phyloP scores from a whole-genome alignment of 2,329 filamentous ascomycete genomes.

The Cadophora malorum region DNA sequence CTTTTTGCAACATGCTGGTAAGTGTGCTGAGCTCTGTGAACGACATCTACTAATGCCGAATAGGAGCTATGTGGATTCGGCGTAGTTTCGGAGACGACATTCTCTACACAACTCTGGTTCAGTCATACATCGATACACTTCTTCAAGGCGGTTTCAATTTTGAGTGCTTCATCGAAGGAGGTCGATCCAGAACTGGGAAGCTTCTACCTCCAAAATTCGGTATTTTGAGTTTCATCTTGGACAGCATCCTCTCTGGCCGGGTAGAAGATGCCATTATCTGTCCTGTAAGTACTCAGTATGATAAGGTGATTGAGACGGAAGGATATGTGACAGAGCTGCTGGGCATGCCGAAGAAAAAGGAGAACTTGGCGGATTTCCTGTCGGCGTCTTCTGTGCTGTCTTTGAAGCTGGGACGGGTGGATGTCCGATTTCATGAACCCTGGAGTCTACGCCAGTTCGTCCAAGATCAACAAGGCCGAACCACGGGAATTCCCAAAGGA shows the following conservation, averaged over 20 bases:
- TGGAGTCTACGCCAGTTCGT: constrained; percentile 91
- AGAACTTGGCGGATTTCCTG: constrained; percentile 91
- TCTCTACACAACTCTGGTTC: constrained; percentile 90
- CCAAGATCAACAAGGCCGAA: constrained; percentile 71
- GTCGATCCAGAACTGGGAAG: constrained; percentile 91
- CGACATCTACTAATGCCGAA: constrained; percentile 15
- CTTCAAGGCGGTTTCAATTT: constrained; percentile 92
- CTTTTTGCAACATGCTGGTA: constrained; percentile 90
- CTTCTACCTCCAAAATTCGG: constrained; percentile 94
- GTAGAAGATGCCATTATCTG: constrained; percentile 93
- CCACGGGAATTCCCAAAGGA: constrained; percentile 57
- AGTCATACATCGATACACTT: constrained; percentile 92
- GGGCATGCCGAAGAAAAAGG: constrained; percentile 93
- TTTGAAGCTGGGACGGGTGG: constrained; percentile 86
- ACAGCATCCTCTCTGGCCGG: constrained; percentile 85
- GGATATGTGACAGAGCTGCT: constrained; percentile 95
- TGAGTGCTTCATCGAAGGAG: constrained; percentile 97
- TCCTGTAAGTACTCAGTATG: constrained; percentile 96
- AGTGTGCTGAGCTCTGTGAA: constrained; percentile 29
- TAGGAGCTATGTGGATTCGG: constrained; percentile 92
- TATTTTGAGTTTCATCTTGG: constrained; percentile 88
- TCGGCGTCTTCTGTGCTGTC: constrained; percentile 85
- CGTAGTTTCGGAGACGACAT: constrained; percentile 91
- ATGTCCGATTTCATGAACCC: constrained; percentile 94
- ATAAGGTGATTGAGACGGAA: constrained; percentile 98